Evolutionary conservation across 805 yeast species (phyloP), one percentile per base, ranked within the genome.

Genomic region (Yarrowia yakushimensis): DNA sequence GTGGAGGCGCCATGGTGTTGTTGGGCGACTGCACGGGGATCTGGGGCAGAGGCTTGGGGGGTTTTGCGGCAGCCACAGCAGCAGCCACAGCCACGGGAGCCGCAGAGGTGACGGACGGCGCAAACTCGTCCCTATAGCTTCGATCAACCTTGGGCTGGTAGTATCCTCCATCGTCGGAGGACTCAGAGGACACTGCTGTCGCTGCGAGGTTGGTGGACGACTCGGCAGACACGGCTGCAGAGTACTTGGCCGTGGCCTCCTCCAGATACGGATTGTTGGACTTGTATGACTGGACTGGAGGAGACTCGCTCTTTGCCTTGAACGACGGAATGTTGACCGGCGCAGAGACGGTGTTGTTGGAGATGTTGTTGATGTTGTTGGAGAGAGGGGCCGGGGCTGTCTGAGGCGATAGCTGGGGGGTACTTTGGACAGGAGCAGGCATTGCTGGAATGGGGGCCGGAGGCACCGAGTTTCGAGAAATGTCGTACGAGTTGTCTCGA

Each of bases 251-350:
- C 4, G 52, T 30, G 36, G 52, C 36, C 17, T 52, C 46, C 20
- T 31, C 48, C 18, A 55, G 39, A n/a, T 55, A 55, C 39, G 61
- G 61, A 33, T 55, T 55, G 48, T 55, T 55, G 48, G 64, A 60
- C 34, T 43, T 61, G 55, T 61, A 63, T 6, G 64, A 45, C 50
- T 31, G 46, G 23, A 63, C 46, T 5, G 64, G 62, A 13, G 64
- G 64, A 7, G 65, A 62, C 3, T 63, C 48, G 30, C 61, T 55
- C 37, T 39, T 39, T 30, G 61, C 46, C 48, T 55, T 55, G 20
- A 30, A 55, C 36, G 36, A 8, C 10, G 61, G 61, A 41, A 55
- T 55, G 48, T 27, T 28, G 28, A 55, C 30, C 1, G 61, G 61
- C 18, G 36, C 36, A n/a, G 39, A 17, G 13, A 12, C 28, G 22